phyloP scores from a whole-genome alignment of 2,329 filamentous ascomycete genomes.

The Colletotrichum eleusines region DNA sequence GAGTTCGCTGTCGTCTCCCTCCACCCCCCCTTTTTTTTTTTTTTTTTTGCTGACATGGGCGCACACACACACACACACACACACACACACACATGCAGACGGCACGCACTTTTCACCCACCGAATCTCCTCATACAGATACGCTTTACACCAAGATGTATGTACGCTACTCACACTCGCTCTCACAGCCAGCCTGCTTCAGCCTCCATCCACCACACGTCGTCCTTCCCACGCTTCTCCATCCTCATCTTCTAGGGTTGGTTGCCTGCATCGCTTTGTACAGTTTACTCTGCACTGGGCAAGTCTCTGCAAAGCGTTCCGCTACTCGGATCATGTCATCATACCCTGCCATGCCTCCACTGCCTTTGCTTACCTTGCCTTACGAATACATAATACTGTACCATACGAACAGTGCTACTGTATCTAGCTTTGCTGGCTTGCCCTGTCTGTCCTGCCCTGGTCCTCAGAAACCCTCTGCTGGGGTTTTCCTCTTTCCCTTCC shows the following conservation, averaged over 20 bases:
- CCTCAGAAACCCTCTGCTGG: slow-evolving; percentile 17
- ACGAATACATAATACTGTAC: not conserved
- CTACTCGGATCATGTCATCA: slow-evolving; percentile 16
- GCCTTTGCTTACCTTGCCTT: slow-evolving; percentile 33
- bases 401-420: not conserved
- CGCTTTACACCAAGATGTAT: not conserved
- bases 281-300: not conserved
- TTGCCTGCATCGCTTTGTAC: not conserved
- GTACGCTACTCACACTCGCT: not conserved
- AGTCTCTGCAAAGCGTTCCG: not conserved
- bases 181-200: slow-evolving; percentile 21
- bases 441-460: slow-evolving; percentile 29
- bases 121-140: slow-evolving; percentile 8
- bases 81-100: not conserved
- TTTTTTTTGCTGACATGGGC: slow-evolving; percentile 16
- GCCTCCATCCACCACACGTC: not conserved
- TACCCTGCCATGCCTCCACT: slow-evolving; percentile 11
- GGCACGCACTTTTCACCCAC: slow-evolving; percentile 2
- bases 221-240: not conserved
- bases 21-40: too few relatives aligned
- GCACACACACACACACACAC: not conserved
- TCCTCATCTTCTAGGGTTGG: not conserved
- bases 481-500: slow-evolving; percentile 37
- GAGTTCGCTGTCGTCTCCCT: slow-evolving; percentile 8
- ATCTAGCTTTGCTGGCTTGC: slow-evolving; percentile 24